phyloP scores from a whole-genome alignment of 345 rosid genomes.

The Mangifera indica region DNA sequence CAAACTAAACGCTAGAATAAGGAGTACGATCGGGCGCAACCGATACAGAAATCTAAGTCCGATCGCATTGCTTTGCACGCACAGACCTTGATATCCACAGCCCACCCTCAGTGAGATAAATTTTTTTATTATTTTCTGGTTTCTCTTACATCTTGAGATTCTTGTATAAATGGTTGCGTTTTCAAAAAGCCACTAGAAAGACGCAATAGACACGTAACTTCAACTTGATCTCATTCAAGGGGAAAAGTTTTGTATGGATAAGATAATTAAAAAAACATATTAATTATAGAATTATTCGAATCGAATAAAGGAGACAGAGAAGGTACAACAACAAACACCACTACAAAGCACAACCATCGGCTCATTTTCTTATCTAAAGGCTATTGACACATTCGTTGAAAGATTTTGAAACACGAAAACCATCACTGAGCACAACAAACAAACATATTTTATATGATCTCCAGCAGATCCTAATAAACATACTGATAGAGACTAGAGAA shows the following conservation, averaged over 20 bases:
- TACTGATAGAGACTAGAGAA: too few relatives aligned
- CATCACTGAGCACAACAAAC: not conserved
- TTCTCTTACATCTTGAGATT: constrained; percentile 8
- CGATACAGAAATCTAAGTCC: constrained; percentile 22
- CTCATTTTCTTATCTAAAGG: not conserved
- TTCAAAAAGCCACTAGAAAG: too few relatives aligned
- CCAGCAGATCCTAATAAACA: not conserved
- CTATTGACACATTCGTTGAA: not conserved
- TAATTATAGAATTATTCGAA: too few relatives aligned
- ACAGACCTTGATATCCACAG: constrained; percentile 10
- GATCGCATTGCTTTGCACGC: constrained; percentile 22
- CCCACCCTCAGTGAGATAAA: constrained; percentile 4
- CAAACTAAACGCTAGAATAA: not conserved
- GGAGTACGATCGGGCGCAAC: constrained; percentile 12
- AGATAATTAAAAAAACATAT: too few relatives aligned
- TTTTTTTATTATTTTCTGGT: constrained; percentile 4
- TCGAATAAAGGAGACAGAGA: not conserved
- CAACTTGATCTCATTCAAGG: too few relatives aligned
- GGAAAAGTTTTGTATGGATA: too few relatives aligned
- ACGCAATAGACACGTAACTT: too few relatives aligned
- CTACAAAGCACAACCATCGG: not conserved
- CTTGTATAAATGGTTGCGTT: constrained; percentile 10
- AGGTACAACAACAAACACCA: not conserved
- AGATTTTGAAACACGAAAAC: not conserved
- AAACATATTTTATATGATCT: too few relatives aligned